Base-by-base conservation (phyloP, 2,329 filamentous ascomycete species). In the Nannizziopsis barbatae region DNA sequence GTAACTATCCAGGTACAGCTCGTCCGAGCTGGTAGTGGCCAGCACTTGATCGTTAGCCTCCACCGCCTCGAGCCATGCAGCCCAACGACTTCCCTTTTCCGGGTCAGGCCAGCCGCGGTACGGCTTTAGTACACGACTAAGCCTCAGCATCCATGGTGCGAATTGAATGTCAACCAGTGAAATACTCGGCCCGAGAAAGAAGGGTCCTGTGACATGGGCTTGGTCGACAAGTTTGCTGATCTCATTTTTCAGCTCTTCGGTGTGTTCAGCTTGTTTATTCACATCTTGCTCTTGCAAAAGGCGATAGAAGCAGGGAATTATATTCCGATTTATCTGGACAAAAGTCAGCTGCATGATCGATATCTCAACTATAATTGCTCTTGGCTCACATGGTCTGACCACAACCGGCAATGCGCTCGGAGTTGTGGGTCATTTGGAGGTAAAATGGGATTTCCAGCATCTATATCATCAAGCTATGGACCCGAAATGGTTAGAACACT, bases 231-330 rank as follows among this genome's bases (percentile, higher is more conserved):
- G 63, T 49, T 74, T 81, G 57, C 71, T 68, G 55, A 94, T 83
- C 49, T 84, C 76, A 27, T 69, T 71, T 54, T 80, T 79, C 22
- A 94, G 72, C 51, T 78, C 77, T 42, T 75, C 72, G 0, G 76
- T 77, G 54, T 76, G 69, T 39, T 75, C 69, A 9, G 75, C 62
- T 57, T 84, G 83, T 52, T 79, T 76, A 11, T 71, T 57, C 14
- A 67, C 57, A 11, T 84, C 77, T 54, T 81, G 75, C 1, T 80
- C 76, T 63, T 82, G 80, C 0, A 92, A 72, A 14, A 88, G 73
- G 31, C 75, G 75, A 65, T 87, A 89, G 70, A 93, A 93, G 9
- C 72, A 69, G 0, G 86, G 84, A 1, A 93, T 76, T 47, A 94
- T 79, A 54, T 81, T 75, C 30, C 81, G 76, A 61, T 92, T 88